Percentiles rank a stretch among this genome's conserved stretches.
Conservation (phyloP, 495 filamentous ascomycete genomes). For the Hypoxylon perforatum region DNA sequence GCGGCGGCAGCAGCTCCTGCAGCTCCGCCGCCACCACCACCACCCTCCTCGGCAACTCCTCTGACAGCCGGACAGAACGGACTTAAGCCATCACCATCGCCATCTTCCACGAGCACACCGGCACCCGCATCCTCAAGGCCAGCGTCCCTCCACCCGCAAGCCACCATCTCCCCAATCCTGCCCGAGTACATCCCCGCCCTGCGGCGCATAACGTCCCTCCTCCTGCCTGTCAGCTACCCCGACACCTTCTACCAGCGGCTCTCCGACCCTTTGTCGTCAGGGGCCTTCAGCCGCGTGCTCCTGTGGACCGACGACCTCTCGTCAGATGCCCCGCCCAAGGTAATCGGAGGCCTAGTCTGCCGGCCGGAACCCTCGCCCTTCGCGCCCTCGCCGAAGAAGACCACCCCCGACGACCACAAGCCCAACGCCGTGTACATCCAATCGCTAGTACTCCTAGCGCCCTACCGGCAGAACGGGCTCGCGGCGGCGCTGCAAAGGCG, state of each 20-base stretch:
- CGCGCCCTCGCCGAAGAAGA: not conserved
- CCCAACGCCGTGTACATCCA: slow-evolving; percentile 81
- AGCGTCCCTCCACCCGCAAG: slow-evolving; percentile 54
- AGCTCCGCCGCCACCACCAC: slow-evolving; percentile 40
- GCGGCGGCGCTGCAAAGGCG: slow-evolving; percentile 77
- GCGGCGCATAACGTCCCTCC: slow-evolving; percentile 81
- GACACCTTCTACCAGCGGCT: slow-evolving; percentile 85
- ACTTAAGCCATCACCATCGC: slow-evolving; percentile 33
- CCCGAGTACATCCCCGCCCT: slow-evolving; percentile 76
- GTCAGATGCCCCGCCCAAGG: slow-evolving; percentile 56
- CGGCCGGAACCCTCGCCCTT: slow-evolving; percentile 70
- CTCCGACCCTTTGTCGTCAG: slow-evolving; percentile 71
- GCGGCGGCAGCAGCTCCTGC: slow-evolving; percentile 22
- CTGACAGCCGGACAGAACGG: slow-evolving; percentile 18
- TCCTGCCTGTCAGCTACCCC: slow-evolving; percentile 89
- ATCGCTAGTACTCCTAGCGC: slow-evolving; percentile 83
- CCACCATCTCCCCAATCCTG: slow-evolving; percentile 68
- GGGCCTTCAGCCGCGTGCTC: slow-evolving; percentile 81
- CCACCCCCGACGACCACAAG: slow-evolving; percentile 23
- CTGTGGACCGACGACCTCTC: slow-evolving; percentile 59
- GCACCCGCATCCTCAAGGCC: slow-evolving; percentile 37
- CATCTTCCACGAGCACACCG: slow-evolving; percentile 50
- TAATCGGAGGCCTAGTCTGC: slow-evolving; percentile 87
- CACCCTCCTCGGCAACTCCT: slow-evolving; percentile 33
- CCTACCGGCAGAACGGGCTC: slow-evolving; percentile 83